phyloP scores from a whole-genome alignment of 805 yeast species.

The Monosporozyma aerobia region DNA sequence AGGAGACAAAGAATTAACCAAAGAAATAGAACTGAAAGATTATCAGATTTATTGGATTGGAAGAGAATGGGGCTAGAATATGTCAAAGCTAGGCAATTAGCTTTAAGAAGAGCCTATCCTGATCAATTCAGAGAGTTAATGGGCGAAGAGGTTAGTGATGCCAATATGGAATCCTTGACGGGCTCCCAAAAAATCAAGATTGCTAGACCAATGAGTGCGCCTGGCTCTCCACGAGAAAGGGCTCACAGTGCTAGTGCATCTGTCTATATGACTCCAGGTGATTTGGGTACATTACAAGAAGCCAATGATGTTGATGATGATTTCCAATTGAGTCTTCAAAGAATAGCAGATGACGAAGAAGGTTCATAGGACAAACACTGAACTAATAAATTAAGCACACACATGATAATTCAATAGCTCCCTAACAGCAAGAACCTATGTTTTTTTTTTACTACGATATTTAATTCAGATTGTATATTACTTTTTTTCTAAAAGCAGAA shows the following conservation, averaged over 20 bases:
- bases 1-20: slow-evolving; percentile 97
- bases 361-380: slow-evolving; percentile 15
- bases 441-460: too few species aligned
- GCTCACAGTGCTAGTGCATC: slow-evolving; percentile 24
- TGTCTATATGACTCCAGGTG: slow-evolving; percentile 94
- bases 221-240: slow-evolving; percentile 78
- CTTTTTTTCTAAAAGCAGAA: too few species aligned
- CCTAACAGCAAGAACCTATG: too few species aligned
- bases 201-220: slow-evolving; percentile 89
- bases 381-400: neutral
- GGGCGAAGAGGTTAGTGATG: slow-evolving; percentile 24
- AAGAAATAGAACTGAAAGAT: slow-evolving; percentile 91
- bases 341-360: slow-evolving; percentile 34
- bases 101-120: slow-evolving; percentile 90
- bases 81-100: slow-evolving; percentile 85
- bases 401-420: too few species aligned
- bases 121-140: slow-evolving; percentile 48
- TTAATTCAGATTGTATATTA: too few species aligned
- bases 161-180: slow-evolving; percentile 25
- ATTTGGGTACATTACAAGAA: slow-evolving; percentile 92
- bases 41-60: slow-evolving; percentile 92
- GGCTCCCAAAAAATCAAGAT: slow-evolving; percentile 51
- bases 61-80: slow-evolving; percentile 96
- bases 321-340: slow-evolving; percentile 34
- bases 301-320: slow-evolving; percentile 77